Conservation (phyloP, 305 asterid species). For the Fraxinus velutina region DNA sequence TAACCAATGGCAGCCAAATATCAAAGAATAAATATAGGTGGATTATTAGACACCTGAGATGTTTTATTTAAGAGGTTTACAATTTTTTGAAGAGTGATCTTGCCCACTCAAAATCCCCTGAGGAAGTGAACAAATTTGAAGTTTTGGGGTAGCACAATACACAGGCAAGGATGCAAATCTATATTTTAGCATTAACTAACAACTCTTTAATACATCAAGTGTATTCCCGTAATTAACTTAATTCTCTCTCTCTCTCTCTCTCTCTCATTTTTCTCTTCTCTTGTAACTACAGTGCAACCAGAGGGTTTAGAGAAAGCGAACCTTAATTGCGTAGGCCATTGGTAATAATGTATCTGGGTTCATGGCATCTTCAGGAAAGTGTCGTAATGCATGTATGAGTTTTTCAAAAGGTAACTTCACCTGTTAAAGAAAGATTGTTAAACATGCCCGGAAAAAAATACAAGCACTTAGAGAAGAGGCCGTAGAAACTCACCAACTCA, state of each 20-base stretch:
- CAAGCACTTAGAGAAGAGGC: slow-evolving; percentile 17
- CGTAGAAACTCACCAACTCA: slow-evolving; percentile 58
- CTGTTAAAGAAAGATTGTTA: slow-evolving; percentile 32
- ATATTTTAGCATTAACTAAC: not conserved
- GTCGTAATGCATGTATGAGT: slow-evolving; percentile 76
- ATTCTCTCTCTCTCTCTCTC: not conserved
- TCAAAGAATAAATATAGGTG: not conserved
- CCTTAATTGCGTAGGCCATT: slow-evolving; percentile 87
- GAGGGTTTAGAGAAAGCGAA: slow-evolving; percentile 15
- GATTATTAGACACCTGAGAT: not conserved
- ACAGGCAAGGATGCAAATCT: not conserved
- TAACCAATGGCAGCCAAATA: not conserved
- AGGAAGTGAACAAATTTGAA: not conserved
- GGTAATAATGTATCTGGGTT: slow-evolving; percentile 84
- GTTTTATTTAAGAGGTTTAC: not conserved
- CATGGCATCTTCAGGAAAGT: slow-evolving; percentile 93
- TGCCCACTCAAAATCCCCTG: not conserved
- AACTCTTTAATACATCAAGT: not conserved
- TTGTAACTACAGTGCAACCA: not conserved
- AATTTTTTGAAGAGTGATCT: not conserved
- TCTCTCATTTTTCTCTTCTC: not conserved
- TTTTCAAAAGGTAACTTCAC: slow-evolving; percentile 87
- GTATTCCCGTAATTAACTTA: not conserved
- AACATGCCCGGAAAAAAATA: slow-evolving; percentile 1
- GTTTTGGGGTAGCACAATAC: not conserved